Conservation (phyloP, 2,329 filamentous ascomycete genomes). For the Ambrosiella xylebori region DNA sequence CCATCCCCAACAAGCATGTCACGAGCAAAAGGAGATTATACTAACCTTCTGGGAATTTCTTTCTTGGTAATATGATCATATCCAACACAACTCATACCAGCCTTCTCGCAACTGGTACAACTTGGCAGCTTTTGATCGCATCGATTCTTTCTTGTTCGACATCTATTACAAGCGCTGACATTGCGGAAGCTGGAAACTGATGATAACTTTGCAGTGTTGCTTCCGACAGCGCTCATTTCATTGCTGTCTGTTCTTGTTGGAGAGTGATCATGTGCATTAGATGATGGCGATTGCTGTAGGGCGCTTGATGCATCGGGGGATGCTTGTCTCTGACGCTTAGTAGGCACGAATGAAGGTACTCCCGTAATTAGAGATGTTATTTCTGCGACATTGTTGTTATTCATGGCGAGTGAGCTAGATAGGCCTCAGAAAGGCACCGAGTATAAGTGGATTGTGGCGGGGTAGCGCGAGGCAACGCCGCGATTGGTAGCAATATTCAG, state of each 20-base stretch:
- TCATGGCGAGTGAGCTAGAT: neutral
- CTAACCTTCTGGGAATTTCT: conserved; percentile 81
- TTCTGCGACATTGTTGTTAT: neutral
- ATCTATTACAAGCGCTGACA: conserved; percentile 88
- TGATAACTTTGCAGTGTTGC: conserved; percentile 6
- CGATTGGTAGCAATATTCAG: too few relatives aligned
- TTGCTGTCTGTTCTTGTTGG: neutral
- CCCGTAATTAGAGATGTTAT: neutral
- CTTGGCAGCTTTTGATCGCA: conserved; percentile 87
- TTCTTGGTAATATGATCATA: conserved; percentile 95
- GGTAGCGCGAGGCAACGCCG: too few relatives aligned
- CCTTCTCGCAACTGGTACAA: conserved; percentile 85
- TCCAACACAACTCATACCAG: conserved; percentile 76
- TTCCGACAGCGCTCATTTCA: neutral
- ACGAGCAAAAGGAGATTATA: conserved; percentile 18
- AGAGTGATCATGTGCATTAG: neutral
- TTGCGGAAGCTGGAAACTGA: conserved; percentile 48
- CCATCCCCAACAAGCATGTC: too few relatives aligned
- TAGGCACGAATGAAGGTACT: conserved; percentile 22
- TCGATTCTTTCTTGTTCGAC: conserved; percentile 78
- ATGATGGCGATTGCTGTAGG: neutral
- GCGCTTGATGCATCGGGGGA: conserved; percentile 26
- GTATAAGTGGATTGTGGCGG: too few relatives aligned
- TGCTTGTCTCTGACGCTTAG: conserved; percentile 39
- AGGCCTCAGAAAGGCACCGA: too few relatives aligned